These are phyloP conservation scores for Trichoderma brevicompactum DNA, from an alignment of 2,329 filamentous ascomycete species.

Conservation along the genomic window DNA sequence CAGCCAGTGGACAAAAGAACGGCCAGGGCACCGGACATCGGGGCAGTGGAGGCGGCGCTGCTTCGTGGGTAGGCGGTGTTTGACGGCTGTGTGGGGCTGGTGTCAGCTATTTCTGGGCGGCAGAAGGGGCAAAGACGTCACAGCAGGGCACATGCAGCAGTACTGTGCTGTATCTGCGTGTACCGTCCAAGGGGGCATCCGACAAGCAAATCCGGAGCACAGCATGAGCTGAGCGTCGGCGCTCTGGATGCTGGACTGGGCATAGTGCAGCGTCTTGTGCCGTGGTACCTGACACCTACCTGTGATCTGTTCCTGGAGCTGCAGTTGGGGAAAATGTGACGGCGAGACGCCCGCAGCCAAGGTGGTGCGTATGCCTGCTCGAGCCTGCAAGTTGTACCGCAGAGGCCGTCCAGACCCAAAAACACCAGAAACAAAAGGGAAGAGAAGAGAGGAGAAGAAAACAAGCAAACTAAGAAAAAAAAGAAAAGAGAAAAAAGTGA, in stretches of 20 bases:
- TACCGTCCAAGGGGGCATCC: background rate
- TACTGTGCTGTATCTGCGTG: background rate
- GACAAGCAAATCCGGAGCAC: background rate
- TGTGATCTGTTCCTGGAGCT: conserved; percentile 9
- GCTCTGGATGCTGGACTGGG: conserved; percentile 9
- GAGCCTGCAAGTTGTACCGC: conserved; percentile 12
- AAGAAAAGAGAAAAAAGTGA: conserved; percentile 14
- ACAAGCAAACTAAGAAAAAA: background rate
- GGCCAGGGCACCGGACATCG: conserved; percentile 29
- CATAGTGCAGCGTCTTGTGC: conserved; percentile 22
- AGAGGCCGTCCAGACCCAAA: background rate
- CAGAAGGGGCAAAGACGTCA: conserved; percentile 22
- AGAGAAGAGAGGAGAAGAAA: background rate
- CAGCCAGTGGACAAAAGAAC: conserved; percentile 28
- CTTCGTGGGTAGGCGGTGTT: conserved; percentile 27
- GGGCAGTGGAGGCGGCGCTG: conserved; percentile 28
- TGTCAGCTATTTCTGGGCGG: conserved; percentile 22
- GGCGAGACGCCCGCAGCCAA: background rate
- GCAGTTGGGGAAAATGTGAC: conserved; percentile 9
- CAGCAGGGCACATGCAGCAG: conserved; percentile 17
- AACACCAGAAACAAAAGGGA: background rate
- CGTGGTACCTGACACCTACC: conserved; percentile 15
- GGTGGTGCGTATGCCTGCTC: conserved; percentile 19
- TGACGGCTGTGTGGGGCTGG: conserved; percentile 27
- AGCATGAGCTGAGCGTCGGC: conserved; percentile 9